Base-by-base conservation (phyloP, 306 rosid genomes). In the Carpinus viminea region DNA sequence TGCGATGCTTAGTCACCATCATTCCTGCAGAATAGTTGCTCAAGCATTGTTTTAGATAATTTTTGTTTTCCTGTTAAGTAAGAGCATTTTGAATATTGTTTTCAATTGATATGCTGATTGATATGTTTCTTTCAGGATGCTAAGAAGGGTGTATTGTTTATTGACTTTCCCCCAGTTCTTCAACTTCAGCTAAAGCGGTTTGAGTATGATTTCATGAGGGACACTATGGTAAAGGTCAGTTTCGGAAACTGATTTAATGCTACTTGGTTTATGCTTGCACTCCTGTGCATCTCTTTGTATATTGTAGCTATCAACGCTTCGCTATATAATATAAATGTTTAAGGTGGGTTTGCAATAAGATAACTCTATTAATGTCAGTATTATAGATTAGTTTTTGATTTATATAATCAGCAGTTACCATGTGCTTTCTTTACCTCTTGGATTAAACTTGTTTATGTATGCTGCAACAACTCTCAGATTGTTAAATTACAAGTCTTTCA, bases 131-230 rank as follows among this genome's bases (percentile, higher is more conserved):
- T 88, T 80, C 94, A 93, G 96, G 98, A 91, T 83, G 97, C 98
- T 86, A 91, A 78, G 91, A 94, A 92, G 82, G 96, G 97, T 21
- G 97, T 91, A 43, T 78, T 94, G 82, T 94, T 94, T 85, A 91
- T 89, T 82, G 98, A 94, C 91, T 92, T 94, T 83, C 98, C 98
- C 56, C 98, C 97, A 31, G 96, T 94, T 74, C 98, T 94, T 79
- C 97, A 94, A 71, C 98, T 94, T 83, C 98, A 94, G 88, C 77
- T 94, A 77, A 94, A 92, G 86, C 87, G 98, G 28, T 94, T 94
- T 83, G 97, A 94, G 73, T 94, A 92, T 72, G 98, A 92, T 87
- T 91, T 88, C 75, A 86, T 87, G 87, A 88, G 93, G 70, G 96
- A 91, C 84, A 88, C 96, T 15, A 94, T 92, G 98, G 94, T 94